Conservation (phyloP, 1,284 basidiomycete species). For the Sanghuangporus weigelae region DNA sequence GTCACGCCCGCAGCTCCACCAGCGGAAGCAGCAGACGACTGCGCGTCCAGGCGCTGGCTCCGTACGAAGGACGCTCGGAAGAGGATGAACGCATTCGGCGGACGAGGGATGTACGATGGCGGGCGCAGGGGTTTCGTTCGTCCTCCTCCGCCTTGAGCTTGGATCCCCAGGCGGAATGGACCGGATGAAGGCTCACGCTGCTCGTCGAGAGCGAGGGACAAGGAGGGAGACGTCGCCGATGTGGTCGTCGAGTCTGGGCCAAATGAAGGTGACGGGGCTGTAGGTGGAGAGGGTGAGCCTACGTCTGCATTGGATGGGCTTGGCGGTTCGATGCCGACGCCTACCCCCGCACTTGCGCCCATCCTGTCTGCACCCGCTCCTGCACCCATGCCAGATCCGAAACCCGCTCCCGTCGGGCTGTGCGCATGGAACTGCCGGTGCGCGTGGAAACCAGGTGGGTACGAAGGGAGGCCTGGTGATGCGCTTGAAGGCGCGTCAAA, state of each 20-base stretch:
- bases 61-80: slow-evolving; percentile 87
- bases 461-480: not conserved
- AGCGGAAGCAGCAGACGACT: not conserved
- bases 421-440: not conserved
- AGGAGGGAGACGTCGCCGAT: not conserved
- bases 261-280: not conserved
- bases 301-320: slow-evolving; percentile 5
- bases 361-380: not conserved
- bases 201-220: not conserved
- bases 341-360: not conserved
- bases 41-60: slow-evolving; percentile 27
- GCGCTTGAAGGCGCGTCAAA: not conserved
- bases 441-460: not conserved
- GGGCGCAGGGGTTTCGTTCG: slow-evolving; percentile 16
- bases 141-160: not conserved
- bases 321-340: not conserved
- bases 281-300: not conserved
- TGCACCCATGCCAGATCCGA: not conserved
- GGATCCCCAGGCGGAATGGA: not conserved
- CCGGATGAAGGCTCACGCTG: slow-evolving; percentile 1
- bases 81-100: slow-evolving; percentile 93
- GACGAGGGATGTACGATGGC: slow-evolving; percentile 74
- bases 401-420: not conserved
- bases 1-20: not conserved
- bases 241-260: not conserved